Percentiles rank a stretch among this genome's conserved stretches.
Evolutionary conservation across 495 filamentous ascomycete species (phyloP).

Genomic region (Aspergillus affinis): DNA sequence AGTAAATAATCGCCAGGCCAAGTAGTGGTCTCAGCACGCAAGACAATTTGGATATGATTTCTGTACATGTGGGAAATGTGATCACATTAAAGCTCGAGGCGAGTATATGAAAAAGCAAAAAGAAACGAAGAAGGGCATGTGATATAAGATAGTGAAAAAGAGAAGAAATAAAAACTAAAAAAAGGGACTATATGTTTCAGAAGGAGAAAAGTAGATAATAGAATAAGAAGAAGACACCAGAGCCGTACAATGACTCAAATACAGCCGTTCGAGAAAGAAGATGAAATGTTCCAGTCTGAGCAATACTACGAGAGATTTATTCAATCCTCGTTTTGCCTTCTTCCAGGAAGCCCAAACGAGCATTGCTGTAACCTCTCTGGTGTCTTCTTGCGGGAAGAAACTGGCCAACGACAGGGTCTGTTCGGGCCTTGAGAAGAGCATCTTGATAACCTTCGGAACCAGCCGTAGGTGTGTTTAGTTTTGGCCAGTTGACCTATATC

Average conservation of each 20-base stretch:
- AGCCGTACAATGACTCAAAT: background rate
- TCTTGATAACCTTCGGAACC: slow-evolving; percentile 89
- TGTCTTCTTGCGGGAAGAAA: slow-evolving; percentile 62
- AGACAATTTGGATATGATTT: background rate
- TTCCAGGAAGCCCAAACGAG: slow-evolving; percentile 76
- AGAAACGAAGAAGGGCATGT: slow-evolving; percentile 7
- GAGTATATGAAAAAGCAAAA: slow-evolving; percentile 3
- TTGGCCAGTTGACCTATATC: slow-evolving; percentile 95
- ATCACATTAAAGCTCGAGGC: background rate
- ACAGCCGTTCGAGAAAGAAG: background rate
- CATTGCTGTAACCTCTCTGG: slow-evolving; percentile 75
- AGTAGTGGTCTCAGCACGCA: background rate
- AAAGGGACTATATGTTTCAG: background rate
- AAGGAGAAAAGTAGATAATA: background rate
- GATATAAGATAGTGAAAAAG: slow-evolving; percentile 11
- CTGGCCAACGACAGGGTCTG: slow-evolving; percentile 73
- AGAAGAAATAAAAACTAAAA: slow-evolving; percentile 15
- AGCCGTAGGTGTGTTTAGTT: slow-evolving; percentile 81
- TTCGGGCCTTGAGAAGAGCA: slow-evolving; percentile 69
- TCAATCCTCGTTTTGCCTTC: slow-evolving; percentile 98
- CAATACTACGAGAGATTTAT: slow-evolving; percentile 34
- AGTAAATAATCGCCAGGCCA: background rate
- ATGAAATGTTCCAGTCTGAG: background rate
- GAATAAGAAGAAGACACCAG: background rate
- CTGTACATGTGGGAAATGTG: background rate